phyloP scores from a whole-genome alignment of 2,329 filamentous ascomycete genomes.

The Thielaviopsis punctulata region DNA sequence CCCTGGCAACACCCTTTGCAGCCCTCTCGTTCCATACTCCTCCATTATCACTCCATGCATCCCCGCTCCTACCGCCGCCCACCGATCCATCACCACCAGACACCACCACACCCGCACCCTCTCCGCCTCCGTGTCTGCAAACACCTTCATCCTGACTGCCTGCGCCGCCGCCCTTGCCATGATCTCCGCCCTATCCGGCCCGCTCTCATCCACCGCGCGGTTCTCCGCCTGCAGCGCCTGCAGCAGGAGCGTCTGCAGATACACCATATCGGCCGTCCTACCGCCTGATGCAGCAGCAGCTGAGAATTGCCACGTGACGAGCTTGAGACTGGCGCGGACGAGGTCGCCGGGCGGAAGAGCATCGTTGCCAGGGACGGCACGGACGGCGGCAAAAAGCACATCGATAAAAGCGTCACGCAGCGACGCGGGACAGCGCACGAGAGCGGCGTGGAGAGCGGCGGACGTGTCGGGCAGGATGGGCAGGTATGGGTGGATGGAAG shows the following conservation, averaged over 20 bases:
- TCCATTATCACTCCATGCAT: slow-evolving; percentile 46
- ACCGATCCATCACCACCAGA: slow-evolving; percentile 53
- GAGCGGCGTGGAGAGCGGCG: slow-evolving; percentile 34
- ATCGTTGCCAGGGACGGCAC: background rate
- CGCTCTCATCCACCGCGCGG: slow-evolving; percentile 27
- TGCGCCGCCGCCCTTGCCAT: slow-evolving; percentile 49
- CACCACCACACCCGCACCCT: slow-evolving; percentile 53
- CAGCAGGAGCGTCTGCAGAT: slow-evolving; percentile 49
- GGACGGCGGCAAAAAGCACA: slow-evolving; percentile 42
- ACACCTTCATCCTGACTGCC: slow-evolving; percentile 48
- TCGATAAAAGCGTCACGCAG: slow-evolving; percentile 48
- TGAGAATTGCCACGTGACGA: slow-evolving; percentile 34
- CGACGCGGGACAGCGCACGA: slow-evolving; percentile 36
- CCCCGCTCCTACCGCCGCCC: slow-evolving; percentile 52
- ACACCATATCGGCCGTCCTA: slow-evolving; percentile 27
- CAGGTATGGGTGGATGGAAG: slow-evolving; percentile 47
- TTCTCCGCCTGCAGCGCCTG: slow-evolving; percentile 50
- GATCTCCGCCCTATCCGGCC: slow-evolving; percentile 34
- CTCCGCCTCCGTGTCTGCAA: slow-evolving; percentile 26
- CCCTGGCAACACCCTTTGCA: slow-evolving; percentile 44
- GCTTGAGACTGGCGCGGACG: slow-evolving; percentile 17
- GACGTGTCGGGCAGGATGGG: slow-evolving; percentile 46
- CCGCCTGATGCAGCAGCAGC: background rate
- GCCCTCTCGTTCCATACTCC: slow-evolving; percentile 38
- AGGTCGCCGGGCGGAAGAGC: background rate